These are phyloP conservation scores for Pseudozyma pruni DNA, from an alignment of 1,284 basidiomycete species.

Conservation along the genomic window DNA sequence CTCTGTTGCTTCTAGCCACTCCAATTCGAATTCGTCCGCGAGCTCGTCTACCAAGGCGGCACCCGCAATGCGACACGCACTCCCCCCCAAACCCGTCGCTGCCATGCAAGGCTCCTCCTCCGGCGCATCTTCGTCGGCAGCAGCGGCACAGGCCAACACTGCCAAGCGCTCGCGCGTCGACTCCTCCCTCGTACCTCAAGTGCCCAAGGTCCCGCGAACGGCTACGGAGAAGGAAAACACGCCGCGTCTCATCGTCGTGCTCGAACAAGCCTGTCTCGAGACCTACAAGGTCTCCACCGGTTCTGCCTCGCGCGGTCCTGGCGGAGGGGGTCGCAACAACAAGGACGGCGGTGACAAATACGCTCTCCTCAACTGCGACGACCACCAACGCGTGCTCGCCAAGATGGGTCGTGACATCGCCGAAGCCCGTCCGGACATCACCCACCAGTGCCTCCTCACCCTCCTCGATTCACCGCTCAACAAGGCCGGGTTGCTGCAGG, in stretches of 20 bases:
- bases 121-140: slow-evolving; percentile 17
- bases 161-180: slow-evolving; percentile 61
- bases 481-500: slow-evolving; percentile 94
- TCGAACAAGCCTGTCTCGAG: slow-evolving; percentile 94
- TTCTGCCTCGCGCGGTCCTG: slow-evolving; percentile 68
- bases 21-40: slow-evolving; percentile 12
- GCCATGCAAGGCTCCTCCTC: slow-evolving; percentile 19
- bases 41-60: slow-evolving; percentile 7
- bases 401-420: slow-evolving; percentile 98
- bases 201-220: slow-evolving; percentile 65
- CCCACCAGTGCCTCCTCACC: slow-evolving; percentile 97
- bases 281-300: slow-evolving; percentile 84
- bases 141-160: slow-evolving; percentile 32
- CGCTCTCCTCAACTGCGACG: slow-evolving; percentile 96
- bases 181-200: slow-evolving; percentile 60
- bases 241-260: slow-evolving; percentile 79
- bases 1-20: slow-evolving; percentile 12
- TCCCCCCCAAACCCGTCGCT: slow-evolving; percentile 55
- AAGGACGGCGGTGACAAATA: slow-evolving; percentile 78
- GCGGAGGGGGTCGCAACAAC: slow-evolving; percentile 63
- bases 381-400: slow-evolving; percentile 97
- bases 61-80: slow-evolving; percentile 46
- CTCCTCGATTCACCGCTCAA: slow-evolving; percentile 97
- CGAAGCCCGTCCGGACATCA: slow-evolving; percentile 96
- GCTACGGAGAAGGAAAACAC: slow-evolving; percentile 57